Evolutionary conservation across 768 basidiomycete species (phyloP), one percentile per base, ranked within the genome.

Genomic region (Phylloporus sp.): DNA sequence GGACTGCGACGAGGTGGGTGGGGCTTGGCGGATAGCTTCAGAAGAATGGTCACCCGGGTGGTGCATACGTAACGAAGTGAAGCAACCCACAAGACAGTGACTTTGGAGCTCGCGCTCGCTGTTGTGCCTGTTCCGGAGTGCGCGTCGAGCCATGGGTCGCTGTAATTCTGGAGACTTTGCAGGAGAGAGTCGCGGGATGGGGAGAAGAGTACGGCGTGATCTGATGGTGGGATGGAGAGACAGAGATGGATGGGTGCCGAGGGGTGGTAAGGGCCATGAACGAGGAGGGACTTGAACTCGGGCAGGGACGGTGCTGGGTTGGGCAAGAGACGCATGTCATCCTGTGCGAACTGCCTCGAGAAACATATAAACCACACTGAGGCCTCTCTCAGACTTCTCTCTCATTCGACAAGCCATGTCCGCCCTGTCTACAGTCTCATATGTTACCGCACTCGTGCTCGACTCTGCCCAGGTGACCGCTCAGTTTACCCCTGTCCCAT

Each of bases 191-290:
- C 53, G 41, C 78, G 79, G 9, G 79, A 81, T 1, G 85, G 78
- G 18, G 81, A 72, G 26, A 88, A 58, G 45, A 88, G 61, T 18
- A 89, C 49, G 0, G 73, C 68, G 40, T 68, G 65, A 16, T 67
- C 62, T 28, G 55, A 58, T 11, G 69, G 61, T 20, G 73, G 65
- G 9, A 60, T 49, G 0, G 86, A 85, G 26, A 87, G 65, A 34
- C 79, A 76, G 31, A 90, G 72, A 55, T 87, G 82, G 43, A 91
- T 70, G 4, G 86, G 86, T 6, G 86, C 84, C 4, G 89, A 84
- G 18, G 84, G 67, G 45, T 80, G 82, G 61, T 82, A 86, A 0
- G 71, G 52, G 1, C 89, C 89, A 23, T 78, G 73, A 28, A 91
- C 68, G 12, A 91, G 71, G n/a, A 90, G 64, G 5, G 80, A 76